Evolutionary conservation across 2,329 filamentous ascomycete genomes (phyloP), one percentile per base, ranked within the genome.

Genomic region (Cladosporium sp.): DNA sequence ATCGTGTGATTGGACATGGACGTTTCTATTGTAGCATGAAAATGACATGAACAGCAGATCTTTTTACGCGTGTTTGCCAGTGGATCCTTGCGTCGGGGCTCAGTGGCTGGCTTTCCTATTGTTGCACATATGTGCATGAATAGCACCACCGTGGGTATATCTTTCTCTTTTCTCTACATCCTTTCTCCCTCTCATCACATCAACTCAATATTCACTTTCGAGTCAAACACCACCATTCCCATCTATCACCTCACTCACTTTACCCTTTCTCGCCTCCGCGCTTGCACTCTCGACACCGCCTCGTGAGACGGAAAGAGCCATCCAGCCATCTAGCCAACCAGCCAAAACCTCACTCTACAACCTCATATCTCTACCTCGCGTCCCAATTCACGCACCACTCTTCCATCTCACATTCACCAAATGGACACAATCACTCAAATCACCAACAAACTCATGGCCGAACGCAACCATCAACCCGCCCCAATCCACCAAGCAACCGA

Each of bases 401-500:
- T n/a, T 16, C 32, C n/a, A n/a, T 3, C 32, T 16, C n/a, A 35
- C 32, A 16, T n/a, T 4, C 32, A 35, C 13, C 1, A 35, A 29
- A 61, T 61, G 59, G 56, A 59, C 36, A 55, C 55, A 33, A 51
- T 59, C 51, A 52, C 58, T 16, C 57, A 57, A 38, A 49, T 58
- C 38, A 53, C 53, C 25, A 53, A 57, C 30, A 59, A 59, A 39
- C 48, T 61, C 50, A 53, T 59, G 51, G 52, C 53, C 39, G 57
- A 61, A 36, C 55, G 54, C 35, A 12, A 13, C 27, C 53, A 54
- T 41, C 53, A 53, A 42, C 40, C 38, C 19, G 25, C 40, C 42
- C 51, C 16, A 16, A 48, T n/a, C 46, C 47, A 33, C 43, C 50
- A 19, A 47, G 50, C 19, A 43, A 50, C 9, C 27, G 52, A 38